Conservation (phyloP, 75 land plant genomes). For the Selaginella tamariscina region DNA sequence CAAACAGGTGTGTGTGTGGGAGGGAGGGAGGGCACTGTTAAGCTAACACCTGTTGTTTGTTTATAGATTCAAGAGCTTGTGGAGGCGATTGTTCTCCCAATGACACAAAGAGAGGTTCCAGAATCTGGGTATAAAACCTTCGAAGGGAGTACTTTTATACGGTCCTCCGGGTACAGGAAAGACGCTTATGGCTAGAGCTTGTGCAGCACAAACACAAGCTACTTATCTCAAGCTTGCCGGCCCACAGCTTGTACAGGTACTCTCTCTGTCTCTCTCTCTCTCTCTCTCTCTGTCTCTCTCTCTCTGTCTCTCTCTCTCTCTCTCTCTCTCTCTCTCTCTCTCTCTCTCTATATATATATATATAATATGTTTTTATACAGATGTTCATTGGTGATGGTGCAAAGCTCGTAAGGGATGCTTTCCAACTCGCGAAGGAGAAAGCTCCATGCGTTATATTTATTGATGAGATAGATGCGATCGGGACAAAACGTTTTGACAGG, state of each 20-base stretch:
- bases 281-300: neutral
- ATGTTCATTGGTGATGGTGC: conserved; percentile 99
- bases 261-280: conserved; percentile 6
- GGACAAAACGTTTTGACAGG: conserved; percentile 99
- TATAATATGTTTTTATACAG: conserved; percentile 30
- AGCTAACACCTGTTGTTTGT: neutral
- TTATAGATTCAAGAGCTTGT: conserved; percentile 91
- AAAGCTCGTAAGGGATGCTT: conserved; percentile 97
- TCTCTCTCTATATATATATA: too few species aligned
- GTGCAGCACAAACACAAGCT: conserved; percentile 99
- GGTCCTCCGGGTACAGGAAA: conserved; percentile 99
- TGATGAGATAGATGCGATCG: conserved; percentile 98
- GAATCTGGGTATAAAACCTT: conserved; percentile 83
- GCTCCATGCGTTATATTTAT: conserved; percentile 97
- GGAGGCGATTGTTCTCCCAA: conserved; percentile 97
- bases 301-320: neutral
- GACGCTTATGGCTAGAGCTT: conserved; percentile 97
- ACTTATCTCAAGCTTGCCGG: conserved; percentile 94
- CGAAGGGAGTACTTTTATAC: conserved; percentile 92
- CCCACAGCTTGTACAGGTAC: conserved; percentile 94
- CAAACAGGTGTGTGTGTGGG: conserved; percentile 58
- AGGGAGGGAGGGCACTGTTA: neutral
- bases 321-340: neutral
- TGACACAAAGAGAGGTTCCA: conserved; percentile 97
- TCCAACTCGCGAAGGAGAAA: conserved; percentile 95